phyloP scores from a whole-genome alignment of 352 stramenopile species.

The Pythium brassicae region DNA sequence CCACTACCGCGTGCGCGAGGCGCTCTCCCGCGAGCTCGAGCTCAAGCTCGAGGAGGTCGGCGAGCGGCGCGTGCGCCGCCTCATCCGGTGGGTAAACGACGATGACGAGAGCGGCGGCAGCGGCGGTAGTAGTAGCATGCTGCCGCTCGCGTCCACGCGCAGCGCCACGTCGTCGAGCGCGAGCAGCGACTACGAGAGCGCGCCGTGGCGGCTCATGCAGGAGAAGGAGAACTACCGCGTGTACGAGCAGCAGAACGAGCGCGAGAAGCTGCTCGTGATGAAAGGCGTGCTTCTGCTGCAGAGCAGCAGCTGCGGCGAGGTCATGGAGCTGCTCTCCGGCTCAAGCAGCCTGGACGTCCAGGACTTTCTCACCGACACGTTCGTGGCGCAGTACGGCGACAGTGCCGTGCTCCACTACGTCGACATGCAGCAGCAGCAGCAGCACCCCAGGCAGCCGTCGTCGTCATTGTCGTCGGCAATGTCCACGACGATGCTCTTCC shows the following conservation, averaged over 20 bases:
- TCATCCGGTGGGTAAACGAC: constrained; percentile 62
- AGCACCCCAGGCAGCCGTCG: background rate
- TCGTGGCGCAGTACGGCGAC: constrained; percentile 49
- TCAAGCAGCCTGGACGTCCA: constrained; percentile 36
- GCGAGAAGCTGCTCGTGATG: constrained; percentile 55
- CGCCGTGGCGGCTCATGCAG: constrained; percentile 31
- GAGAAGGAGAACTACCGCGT: constrained; percentile 79
- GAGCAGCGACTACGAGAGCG: constrained; percentile 4
- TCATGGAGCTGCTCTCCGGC: constrained; percentile 58
- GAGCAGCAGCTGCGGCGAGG: constrained; percentile 63
- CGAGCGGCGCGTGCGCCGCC: constrained; percentile 47
- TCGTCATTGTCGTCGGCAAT: constrained; percentile 7
- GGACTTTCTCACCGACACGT: constrained; percentile 50
- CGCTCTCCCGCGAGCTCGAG: constrained; percentile 36
- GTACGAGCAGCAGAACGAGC: constrained; percentile 61
- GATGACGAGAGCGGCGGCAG: constrained; percentile 36
- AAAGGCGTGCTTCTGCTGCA: constrained; percentile 66
- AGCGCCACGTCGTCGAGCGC: constrained; percentile 18
- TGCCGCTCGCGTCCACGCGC: constrained; percentile 19
- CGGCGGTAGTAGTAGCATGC: no score
- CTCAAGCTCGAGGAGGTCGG: constrained; percentile 37
- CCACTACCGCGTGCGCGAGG: constrained; percentile 49
- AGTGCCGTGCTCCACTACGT: constrained; percentile 53
- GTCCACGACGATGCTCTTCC: constrained; percentile 33
- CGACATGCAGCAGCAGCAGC: constrained; percentile 22